These are phyloP conservation scores for Chrysoporthe puriensis DNA, from an alignment of 2,329 filamentous ascomycete genomes.

Conservation along the genomic window DNA sequence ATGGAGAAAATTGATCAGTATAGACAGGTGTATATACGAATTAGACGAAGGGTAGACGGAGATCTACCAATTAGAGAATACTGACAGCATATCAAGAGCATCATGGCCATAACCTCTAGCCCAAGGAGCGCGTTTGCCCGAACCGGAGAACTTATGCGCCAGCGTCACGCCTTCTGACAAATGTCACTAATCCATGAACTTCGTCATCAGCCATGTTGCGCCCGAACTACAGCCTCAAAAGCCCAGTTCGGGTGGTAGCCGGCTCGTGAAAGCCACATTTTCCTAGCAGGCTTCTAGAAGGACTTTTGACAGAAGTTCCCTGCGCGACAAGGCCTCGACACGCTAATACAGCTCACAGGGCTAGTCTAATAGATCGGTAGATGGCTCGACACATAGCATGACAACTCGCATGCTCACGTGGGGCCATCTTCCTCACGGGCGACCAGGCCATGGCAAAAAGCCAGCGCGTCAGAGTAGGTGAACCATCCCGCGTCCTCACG, in stretches of 20 bases:
- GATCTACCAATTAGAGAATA: conserved; percentile 3
- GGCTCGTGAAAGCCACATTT: neutral
- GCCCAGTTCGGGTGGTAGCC: neutral
- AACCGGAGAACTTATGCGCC: neutral
- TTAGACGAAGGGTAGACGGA: conserved; percentile 13
- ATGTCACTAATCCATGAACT: neutral
- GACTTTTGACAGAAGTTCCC: neutral
- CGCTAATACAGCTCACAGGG: neutral
- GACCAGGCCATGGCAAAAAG: too few species aligned
- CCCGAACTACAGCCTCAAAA: neutral
- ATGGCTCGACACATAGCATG: neutral
- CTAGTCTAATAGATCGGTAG: neutral
- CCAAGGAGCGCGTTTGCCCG: neutral
- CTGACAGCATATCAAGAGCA: neutral
- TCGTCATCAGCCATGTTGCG: neutral
- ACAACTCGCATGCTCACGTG: neutral
- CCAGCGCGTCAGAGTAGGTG: too few species aligned
- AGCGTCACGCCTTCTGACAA: neutral
- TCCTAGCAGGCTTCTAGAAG: conserved; percentile 11
- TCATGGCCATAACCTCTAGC: conserved; percentile 1
- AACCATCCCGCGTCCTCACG: too few species aligned
- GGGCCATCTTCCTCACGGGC: too few species aligned
- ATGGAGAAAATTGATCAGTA: conserved; percentile 1
- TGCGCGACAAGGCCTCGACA: too few species aligned
- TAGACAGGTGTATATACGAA: conserved; percentile 12